phyloP scores from a whole-genome alignment of 371 early-diverging fungal genomes.

The Mucor saturninus region DNA sequence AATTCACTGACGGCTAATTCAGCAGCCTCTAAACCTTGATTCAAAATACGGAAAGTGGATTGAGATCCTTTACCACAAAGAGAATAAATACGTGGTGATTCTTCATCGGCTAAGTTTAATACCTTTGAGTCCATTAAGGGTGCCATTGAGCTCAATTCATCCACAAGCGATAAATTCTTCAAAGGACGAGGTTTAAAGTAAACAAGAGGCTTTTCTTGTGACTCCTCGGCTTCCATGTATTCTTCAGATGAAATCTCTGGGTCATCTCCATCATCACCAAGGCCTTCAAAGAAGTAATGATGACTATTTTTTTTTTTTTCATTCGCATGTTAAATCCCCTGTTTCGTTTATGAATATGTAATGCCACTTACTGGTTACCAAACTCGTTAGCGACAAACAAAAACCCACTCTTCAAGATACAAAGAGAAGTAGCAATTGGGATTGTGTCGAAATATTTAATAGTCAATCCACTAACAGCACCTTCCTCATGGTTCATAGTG shows the following conservation, averaged over 20 bases:
- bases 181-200: conserved; percentile 84
- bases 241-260: conserved; percentile 77
- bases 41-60: conserved; percentile 85
- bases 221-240: conserved; percentile 64
- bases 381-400: conserved; percentile 90
- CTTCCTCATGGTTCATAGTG: conserved; percentile 81
- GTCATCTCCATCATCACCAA: conserved; percentile 90
- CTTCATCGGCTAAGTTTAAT: conserved; percentile 88
- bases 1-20: conserved; percentile 93
- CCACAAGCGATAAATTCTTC: conserved; percentile 84
- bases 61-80: conserved; percentile 85
- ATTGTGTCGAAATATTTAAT: conserved; percentile 97
- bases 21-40: conserved; percentile 91
- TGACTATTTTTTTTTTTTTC: conserved; percentile 43
- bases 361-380: conserved; percentile 82
- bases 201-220: conserved; percentile 54
- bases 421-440: conserved; percentile 79
- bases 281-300: conserved; percentile 89
- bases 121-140: conserved; percentile 82
- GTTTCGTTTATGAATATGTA: too few relatives aligned
- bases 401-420: conserved; percentile 92
- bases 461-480: conserved; percentile 66
- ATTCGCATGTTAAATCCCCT: too few relatives aligned
- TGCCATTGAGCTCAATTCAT: conserved; percentile 85
- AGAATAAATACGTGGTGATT: conserved; percentile 92